Evolutionary conservation across 345 rosid genomes (phyloP), one percentile per base, ranked within the genome.

Genomic region (Ceriops decandra): DNA sequence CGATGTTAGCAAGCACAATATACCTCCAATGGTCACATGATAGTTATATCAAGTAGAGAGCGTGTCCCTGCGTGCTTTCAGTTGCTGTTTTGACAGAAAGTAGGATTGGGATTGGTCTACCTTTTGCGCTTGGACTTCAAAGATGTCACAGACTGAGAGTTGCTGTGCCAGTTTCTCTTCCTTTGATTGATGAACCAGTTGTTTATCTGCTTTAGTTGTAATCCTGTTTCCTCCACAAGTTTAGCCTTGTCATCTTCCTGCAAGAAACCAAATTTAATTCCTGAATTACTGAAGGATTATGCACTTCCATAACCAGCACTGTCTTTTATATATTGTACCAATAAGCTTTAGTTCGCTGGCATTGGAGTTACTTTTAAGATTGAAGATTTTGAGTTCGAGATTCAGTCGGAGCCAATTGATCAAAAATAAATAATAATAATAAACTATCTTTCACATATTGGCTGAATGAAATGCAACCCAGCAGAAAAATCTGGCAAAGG

Each of bases 171-270:
- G 67, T 95, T 95, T 61, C 97, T 81, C 85, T 95, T 95, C 76
- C 99, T 86, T 72, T 95, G 99, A 79, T 95, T 95, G 78, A 95
- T 95, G 79, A 95, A 95, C 99, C 99, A 95, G 78, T 95, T 95
- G 82, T 95, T 95, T 70, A 95, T 89, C 80, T 95, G 99, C 89
- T 95, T 95, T 58, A 95, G 89, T 73, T 95, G 97, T 72, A 95
- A 78, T 13, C 99, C 99, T 42, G 99, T 95, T 75, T 89, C 99
- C 84, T 95, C 97, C 79, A 95, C 99, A 46, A 95, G 87, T 75
- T 91, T 95, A 60, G 87, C 97, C 82, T 95, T 95, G 77, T 95
- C 99, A 79, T 95, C 99, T 85, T 95, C 99, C 97, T 93, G 88
- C 66, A 70, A n/a, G 13, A 26, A 46, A 28, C 63, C 49, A 64